A percentile compares a stretch with the other conserved stretches of the same genome.
Evolutionary conservation across 352 stramenopile species (phyloP).

Genomic region (Phytophthora sp.): DNA sequence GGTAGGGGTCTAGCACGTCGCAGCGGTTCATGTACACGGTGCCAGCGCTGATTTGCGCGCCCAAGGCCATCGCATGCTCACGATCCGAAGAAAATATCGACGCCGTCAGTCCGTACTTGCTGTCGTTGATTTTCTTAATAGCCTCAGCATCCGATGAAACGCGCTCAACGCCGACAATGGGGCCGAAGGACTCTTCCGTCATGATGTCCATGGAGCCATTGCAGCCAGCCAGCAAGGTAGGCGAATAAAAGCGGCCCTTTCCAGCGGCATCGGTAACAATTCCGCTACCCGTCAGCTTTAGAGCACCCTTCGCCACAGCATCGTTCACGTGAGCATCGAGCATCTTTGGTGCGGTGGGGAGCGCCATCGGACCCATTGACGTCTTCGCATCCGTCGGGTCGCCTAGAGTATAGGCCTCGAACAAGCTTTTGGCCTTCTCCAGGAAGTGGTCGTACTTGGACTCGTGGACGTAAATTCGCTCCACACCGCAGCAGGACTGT

Average conservation of each 20-base stretch:
- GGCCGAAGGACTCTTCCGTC: slow-evolving; percentile 84
- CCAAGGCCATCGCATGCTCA: slow-evolving; percentile 60
- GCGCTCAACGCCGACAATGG: slow-evolving; percentile 77
- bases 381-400: slow-evolving; percentile 67
- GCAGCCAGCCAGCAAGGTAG: slow-evolving; percentile 74
- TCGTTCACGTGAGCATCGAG: slow-evolving; percentile 72
- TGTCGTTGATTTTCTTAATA: slow-evolving; percentile 82
- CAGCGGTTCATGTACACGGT: slow-evolving; percentile 90
- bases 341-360: slow-evolving; percentile 49
- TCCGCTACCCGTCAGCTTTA: slow-evolving; percentile 51
- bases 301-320: slow-evolving; percentile 73
- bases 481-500: slow-evolving; percentile 85
- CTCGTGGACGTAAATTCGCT: slow-evolving; percentile 88
- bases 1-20: slow-evolving; percentile 78
- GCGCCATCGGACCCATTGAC: slow-evolving; percentile 75
- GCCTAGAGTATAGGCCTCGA: slow-evolving; percentile 70
- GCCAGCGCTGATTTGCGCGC: slow-evolving; percentile 66
- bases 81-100: slow-evolving; percentile 75
- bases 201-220: slow-evolving; percentile 81
- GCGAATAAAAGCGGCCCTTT: slow-evolving; percentile 79
- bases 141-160: slow-evolving; percentile 78
- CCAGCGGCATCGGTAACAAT: slow-evolving; percentile 51
- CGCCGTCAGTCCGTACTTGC: slow-evolving; percentile 79
- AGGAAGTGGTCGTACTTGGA: slow-evolving; percentile 83
- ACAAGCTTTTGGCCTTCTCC: slow-evolving; percentile 62